Evolutionary conservation across 805 yeast genomes (phyloP), one percentile per base, ranked within the genome.

Genomic region (Metschnikowia cubensis): DNA sequence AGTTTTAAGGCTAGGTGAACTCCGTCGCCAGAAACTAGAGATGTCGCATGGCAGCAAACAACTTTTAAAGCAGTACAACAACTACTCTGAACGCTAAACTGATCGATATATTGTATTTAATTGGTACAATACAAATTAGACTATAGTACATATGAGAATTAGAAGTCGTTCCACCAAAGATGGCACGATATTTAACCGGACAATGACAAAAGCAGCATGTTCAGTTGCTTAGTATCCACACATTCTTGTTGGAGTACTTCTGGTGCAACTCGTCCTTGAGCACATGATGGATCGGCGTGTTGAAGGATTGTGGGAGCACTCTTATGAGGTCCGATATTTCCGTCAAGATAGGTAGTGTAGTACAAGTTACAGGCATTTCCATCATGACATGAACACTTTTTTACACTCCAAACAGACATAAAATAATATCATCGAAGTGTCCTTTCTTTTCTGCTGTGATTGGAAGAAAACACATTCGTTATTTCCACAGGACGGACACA

Each of bases 381-480:
- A 21, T 42, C 45, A 55, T 31, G 68, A 65, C 58, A 78, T 68
- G 59, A 81, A 86, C 63, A 87, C 89, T 63, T 87, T 83, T 56
- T 88, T 87, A 68, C 99, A 92, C 48, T 83, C 79, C 59, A 87
- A 70, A 68, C 99, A 92, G 48, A 94, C 99, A 67, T 89, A 94
- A 65, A 91, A 91, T 69, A 90, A 76, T 46, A 86, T 84, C 99
- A 94, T 94, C 51, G 92, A 84, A 1, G 99, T 94, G 66, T 94
- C 99, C 45, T 89, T 90, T 50, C 97, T 80, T 62, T 91, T 82
- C 70, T 94, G 97, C 67, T 94, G 99, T 22, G 94, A 84, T 70
- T 94, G 99, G 79, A 94, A 94, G 66, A 94, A 94, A 36, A 94
- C 99, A 69, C 96, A 89, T 59, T 91, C 96, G 56, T 83, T 82